Base-by-base conservation (phyloP, 768 basidiomycete species). In the Termitomyces sp. region DNA sequence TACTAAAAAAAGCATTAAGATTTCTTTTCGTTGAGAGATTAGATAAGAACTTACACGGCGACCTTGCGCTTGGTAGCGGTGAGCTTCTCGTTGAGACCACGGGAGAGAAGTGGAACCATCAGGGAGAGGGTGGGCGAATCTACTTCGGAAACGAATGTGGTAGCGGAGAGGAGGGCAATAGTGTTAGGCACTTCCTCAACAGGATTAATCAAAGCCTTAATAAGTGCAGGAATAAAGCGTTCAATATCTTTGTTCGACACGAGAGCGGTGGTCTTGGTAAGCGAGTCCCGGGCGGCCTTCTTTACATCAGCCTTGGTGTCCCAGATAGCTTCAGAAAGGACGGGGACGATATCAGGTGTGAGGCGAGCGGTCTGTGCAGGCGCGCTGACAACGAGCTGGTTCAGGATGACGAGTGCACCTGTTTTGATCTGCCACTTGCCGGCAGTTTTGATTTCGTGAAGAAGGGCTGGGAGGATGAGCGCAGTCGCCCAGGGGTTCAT, bases 71-170 rank as follows among this genome's bases (percentile, higher is more conserved):
- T 97, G 65, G 87, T 96, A 63, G 95, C 88, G 54, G 95, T 97
- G 61, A 94, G 83, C 79, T 96, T 96, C 82, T 98, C 95, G 63
- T 75, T 82, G 63, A 96, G 82, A 85, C 95, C 95, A 81, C 95
- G 92, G 60, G 93, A 84, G 56, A 98, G 80, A 20, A 98, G 87
- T 69, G 95, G 95, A 60, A 95, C 95, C 93, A 98, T 97, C 66
- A 98, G 87, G 67, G 95, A 97, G 65, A 98, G 89, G 65, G 95
- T 97, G 58, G 95, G 84, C 52, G 95, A 94, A 69, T 97, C 95
- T 76, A 98, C 95, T 82, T 98, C 95, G 54, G 95, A 93, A 92
- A 98, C 95, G 88, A 97, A 98, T 75, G 95, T 98, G 76, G 95
- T 98, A 59, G 95, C 87, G 76, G 95, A 94, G 76, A 97, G 93